Base-by-base conservation (phyloP, 1,139 yeast genomes). In the Scheffersomyces insectosa region DNA sequence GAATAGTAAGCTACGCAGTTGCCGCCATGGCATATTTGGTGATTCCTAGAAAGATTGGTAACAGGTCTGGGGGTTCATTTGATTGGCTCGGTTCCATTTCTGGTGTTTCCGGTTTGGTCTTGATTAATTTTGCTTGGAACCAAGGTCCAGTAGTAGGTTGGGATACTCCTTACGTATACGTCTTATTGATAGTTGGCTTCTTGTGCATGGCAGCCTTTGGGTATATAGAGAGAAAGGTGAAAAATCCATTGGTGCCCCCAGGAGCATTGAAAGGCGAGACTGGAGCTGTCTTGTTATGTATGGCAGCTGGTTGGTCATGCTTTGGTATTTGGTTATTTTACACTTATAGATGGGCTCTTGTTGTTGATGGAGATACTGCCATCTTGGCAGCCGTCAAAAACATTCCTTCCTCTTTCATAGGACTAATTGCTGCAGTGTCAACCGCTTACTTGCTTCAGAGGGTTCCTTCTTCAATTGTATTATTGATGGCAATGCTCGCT, bases 131-230 rank as follows among this genome's bases (percentile, higher is more conserved):
- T 48, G 76, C 84, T 1, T 79, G 82, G 74, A 81, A 81, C 51
- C 83, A 82, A 52, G 87, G 82, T 5, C 85, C 88, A 0, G 72
- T 70, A 28, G 78, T 75, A 3, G 85, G 83, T 5, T 82, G 86
- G 85, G 58, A 66, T 2, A 55, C 41, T 2, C 72, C 75, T 0
- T 80, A 80, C 48, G 78, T 76, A 5, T 80, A 79, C 49, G 67
- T 72, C 1, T 53, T 80, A 12, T 62, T 82, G 20, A 77, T 81
- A 29, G 67, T 80, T 12, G 83, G 85, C 0, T 45, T 68, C 1
- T 28, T 73, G 2, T 52, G 63, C 20, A 44, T 79, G 42, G 68
- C 43, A 0, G 62, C 55, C 1, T 77, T 79, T 46, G 55, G 63
- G 37, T 52, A 53, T 29, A 54, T 74, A 14, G 82, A 77, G 48